Conservation (phyloP, 2,329 filamentous ascomycete species). For the Aspergillus persii region DNA sequence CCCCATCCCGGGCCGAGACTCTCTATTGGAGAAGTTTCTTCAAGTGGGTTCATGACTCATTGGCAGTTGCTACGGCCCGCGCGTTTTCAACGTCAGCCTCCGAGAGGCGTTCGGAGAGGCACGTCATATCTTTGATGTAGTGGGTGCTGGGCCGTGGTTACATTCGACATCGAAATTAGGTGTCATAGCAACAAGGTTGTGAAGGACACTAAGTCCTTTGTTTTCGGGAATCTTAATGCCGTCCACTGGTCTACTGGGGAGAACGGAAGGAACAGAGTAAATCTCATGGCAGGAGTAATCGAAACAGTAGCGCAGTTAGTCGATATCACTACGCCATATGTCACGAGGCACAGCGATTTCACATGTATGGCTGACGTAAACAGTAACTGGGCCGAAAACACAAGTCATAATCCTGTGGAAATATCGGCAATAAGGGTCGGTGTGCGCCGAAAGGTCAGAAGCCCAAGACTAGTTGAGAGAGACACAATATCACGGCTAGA, state of each 20-base stretch:
- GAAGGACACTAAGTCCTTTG: conserved; percentile 15
- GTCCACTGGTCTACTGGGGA: conserved; percentile 1
- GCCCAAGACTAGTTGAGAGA: background rate
- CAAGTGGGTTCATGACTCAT: conserved; percentile 16
- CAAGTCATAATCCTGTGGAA: no score
- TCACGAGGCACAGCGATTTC: background rate
- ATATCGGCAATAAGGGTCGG: background rate
- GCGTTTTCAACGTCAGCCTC: conserved; percentile 18
- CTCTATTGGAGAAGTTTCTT: conserved; percentile 1
- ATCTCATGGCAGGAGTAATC: background rate
- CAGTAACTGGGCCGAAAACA: background rate
- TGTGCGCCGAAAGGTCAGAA: background rate
- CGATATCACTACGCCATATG: background rate
- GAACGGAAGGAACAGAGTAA: background rate
- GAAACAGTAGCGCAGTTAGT: background rate
- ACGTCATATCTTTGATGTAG: conserved; percentile 17
- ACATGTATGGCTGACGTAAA: background rate
- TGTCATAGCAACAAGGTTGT: conserved; percentile 19
- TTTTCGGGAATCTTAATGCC: conserved; percentile 21
- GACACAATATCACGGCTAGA: background rate
- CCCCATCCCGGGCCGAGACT: conserved; percentile 5
- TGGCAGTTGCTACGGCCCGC: conserved; percentile 21
- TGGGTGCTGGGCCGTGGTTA: background rate
- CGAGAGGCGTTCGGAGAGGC: conserved; percentile 16
- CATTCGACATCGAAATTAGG: conserved; percentile 13